Conservation (phyloP, 1,139 yeast genomes). For the Taphrina communis region DNA sequence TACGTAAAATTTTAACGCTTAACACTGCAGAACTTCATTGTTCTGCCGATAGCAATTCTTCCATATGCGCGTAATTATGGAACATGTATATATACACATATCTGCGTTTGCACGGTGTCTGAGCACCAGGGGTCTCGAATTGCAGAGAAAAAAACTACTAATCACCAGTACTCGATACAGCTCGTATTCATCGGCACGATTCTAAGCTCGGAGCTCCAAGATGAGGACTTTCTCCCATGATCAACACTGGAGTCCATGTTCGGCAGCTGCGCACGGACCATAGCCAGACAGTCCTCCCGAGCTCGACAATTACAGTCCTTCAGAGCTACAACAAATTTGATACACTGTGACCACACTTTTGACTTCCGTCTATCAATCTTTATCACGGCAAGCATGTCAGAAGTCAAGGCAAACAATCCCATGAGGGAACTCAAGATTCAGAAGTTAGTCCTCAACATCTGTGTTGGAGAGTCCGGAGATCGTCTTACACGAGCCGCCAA, state of each 20-base stretch:
- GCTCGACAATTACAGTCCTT: background rate
- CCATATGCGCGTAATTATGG: too few relatives aligned
- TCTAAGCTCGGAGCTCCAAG: background rate
- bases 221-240: constrained; percentile 7
- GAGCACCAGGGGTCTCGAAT: too few relatives aligned
- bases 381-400: constrained; percentile 27
- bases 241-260: background rate
- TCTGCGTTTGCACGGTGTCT: too few relatives aligned
- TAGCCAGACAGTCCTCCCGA: background rate
- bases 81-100: too few relatives aligned
- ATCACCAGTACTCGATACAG: too few relatives aligned
- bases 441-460: constrained; percentile 98
- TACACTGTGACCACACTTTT: background rate
- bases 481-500: constrained; percentile 99
- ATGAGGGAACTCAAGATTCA: constrained; percentile 99
- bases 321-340: background rate
- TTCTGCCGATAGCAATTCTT: too few relatives aligned
- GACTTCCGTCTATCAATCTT: background rate
- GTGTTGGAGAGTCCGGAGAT: constrained; percentile 99
- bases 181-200: background rate
- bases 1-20: too few relatives aligned
- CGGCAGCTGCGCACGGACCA: background rate
- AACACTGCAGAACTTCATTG: too few relatives aligned
- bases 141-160: too few relatives aligned
- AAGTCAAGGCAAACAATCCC: constrained; percentile 61